Evolutionary conservation across 768 basidiomycete genomes (phyloP), one percentile per base, ranked within the genome.

Genomic region (Lyophyllum shimeji): DNA sequence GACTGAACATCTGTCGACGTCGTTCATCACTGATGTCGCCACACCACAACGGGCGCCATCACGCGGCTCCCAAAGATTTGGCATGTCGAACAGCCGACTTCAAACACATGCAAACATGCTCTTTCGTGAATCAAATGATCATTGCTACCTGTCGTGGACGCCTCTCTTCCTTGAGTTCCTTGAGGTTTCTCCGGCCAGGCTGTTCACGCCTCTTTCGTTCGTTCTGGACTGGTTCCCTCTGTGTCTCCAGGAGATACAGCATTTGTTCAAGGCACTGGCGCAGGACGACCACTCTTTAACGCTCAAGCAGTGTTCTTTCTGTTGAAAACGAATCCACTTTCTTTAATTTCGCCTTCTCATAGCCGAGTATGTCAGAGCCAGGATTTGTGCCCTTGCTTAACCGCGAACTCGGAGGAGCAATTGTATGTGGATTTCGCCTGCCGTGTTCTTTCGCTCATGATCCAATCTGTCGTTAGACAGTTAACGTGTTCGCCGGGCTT

Each of bases 401-500:
- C 9, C 61, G 61, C 58, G 64, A 72, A 50, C 58, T 75, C 50
- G 70, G 68, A 40, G 76, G 75, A 47, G 71, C 73, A 39, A 67
- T 74, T 37, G 77, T 81, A 63, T 61, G 76, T 65, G 17, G 23
- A 2, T 20, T n/a, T 34, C 29, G 12, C 21, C 20, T 31, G 25
- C n/a, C 9, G 13, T 23, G n/a, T 47, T 7, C 44, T 33, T 37
- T 27, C 49, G 45, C 40, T 51, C 13, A 48, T 18, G 33, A 24
- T 39, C 18, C 29, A 11, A 43, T 60, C 5, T 3, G 7, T 18
- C 5, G 6, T 13, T 33, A 81, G 81, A 74, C 76, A 52, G 76
- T 84, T 56, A 76, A 79, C 54, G 69, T 72, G 20, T 82, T 87
- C 62, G 81, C 85, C 17, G 55, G 81, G 43, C 63, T 85, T 27